These are phyloP conservation scores for Blastomyces parvus DNA, from an alignment of 2,329 filamentous ascomycete genomes.

Conservation along the genomic window DNA sequence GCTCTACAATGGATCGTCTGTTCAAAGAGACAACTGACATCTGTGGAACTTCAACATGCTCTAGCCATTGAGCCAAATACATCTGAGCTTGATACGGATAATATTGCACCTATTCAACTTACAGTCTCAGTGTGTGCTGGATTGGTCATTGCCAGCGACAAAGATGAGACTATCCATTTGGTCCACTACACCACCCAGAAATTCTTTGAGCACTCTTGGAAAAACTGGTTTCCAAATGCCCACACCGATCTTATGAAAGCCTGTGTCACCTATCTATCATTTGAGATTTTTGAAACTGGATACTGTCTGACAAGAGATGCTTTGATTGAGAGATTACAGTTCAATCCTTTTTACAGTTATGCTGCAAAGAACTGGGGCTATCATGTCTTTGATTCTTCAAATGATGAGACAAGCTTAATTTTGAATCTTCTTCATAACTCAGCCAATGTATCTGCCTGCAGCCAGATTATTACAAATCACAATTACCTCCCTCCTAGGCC, in stretches of 20 bases:
- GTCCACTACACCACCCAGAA: conserved; percentile 42
- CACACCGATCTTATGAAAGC: conserved; percentile 18
- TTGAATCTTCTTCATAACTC: conserved; percentile 1
- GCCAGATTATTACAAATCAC: background rate
- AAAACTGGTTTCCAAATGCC: conserved; percentile 18
- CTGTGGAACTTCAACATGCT: conserved; percentile 24
- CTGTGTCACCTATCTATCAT: conserved; percentile 26
- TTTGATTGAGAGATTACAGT: background rate
- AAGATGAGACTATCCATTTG: conserved; percentile 18
- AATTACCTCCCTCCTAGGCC: background rate
- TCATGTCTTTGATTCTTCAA: background rate
- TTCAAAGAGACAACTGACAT: conserved; percentile 20
- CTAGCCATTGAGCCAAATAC: conserved; percentile 21
- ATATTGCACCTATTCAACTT: conserved; percentile 15
- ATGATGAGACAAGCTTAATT: background rate
- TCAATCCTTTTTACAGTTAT: background rate
- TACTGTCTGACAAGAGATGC: background rate
- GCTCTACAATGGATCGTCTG: conserved; percentile 12
- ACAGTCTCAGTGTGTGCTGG: conserved; percentile 20
- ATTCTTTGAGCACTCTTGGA: conserved; percentile 35
- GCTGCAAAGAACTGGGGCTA: conserved; percentile 11
- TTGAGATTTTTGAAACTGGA: conserved; percentile 12
- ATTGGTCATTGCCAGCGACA: conserved; percentile 18
- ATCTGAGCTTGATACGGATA: conserved; percentile 21
- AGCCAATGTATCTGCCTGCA: background rate